Conservation (phyloP, 164 flowering plant species). For the Magnolia officinalis region DNA sequence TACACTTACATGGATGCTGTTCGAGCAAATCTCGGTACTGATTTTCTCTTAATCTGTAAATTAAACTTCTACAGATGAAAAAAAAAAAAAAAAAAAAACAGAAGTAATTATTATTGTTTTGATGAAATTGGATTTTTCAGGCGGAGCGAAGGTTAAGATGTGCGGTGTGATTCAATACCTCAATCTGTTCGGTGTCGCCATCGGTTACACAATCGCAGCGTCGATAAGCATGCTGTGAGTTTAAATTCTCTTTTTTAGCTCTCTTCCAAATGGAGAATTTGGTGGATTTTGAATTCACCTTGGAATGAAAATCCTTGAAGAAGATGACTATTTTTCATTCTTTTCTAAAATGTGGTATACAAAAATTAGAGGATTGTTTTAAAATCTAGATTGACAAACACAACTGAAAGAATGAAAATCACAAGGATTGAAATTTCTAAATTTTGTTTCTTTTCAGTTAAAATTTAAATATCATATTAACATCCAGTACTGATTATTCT, state of each 20-base stretch:
- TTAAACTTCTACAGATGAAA: background rate
- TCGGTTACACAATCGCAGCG: slow-evolving; percentile 73
- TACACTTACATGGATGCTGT: slow-evolving; percentile 62
- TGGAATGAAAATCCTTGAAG: too few species aligned
- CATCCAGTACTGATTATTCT: background rate
- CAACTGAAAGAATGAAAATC: background rate
- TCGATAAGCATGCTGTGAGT: slow-evolving; percentile 74
- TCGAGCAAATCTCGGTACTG: slow-evolving; percentile 47
- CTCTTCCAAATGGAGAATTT: too few species aligned
- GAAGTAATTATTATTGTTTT: background rate
- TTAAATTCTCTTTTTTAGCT: background rate
- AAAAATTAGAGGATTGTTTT: background rate
- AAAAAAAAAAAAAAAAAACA: background rate
- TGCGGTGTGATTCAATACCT: slow-evolving; percentile 63
- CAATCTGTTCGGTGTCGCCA: slow-evolving; percentile 56
- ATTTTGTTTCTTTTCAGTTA: background rate
- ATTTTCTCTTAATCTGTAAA: background rate
- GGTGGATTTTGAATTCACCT: too few species aligned
- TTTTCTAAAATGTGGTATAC: too few species aligned
- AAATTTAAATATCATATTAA: background rate
- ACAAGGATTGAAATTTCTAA: background rate
- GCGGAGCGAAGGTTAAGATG: slow-evolving; percentile 35
- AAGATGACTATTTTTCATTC: too few species aligned
- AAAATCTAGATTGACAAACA: too few species aligned
- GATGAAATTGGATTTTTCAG: slow-evolving; percentile 12